Evolutionary conservation across 2,329 filamentous ascomycete genomes (phyloP), one percentile per base, ranked within the genome.

Genomic region (Setomelanomma holmii): DNA sequence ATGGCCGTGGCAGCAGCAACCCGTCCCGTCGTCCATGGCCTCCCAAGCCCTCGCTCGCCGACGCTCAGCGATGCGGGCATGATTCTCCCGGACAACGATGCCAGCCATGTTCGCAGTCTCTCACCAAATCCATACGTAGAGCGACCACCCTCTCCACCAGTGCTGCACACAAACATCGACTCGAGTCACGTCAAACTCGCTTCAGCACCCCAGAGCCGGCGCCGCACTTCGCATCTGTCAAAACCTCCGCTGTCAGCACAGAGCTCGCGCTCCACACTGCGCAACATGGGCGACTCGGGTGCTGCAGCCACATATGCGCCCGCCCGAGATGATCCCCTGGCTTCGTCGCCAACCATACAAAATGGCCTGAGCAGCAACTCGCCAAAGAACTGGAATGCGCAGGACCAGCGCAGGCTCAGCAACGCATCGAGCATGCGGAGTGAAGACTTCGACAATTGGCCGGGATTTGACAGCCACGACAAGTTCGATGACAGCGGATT

Each of bases 51-150:
- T 58, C 62, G 68, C 38, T 96, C 91, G 53, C 93, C 93, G 40
- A 96, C 93, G 2, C 80, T 97, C 67, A 96, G 91, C 49, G 96
- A 96, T 74, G 91, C 92, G 45, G 93, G 96, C 73, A 93, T 96
- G 91, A 96, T 97, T 66, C 79, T 97, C 45, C 93, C 93, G 55
- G 87, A 89, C 47, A 58, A 58, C 45, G 27, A 30, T 10, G 27
- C 27, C 27, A 14, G 27, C 27, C 55, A 58, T 41, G 52, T 61
- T 38, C 73, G 72, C 79, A 72, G 76, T 83, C 68, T 79, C 81
- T 71, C 78, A 81, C 69, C 76, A 66, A 75, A 76, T 68, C 77
- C 82, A 51, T 80, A 81, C 54, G 79, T 82, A 19, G 63, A 65
- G 51, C 76, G 77, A 33, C 71, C 80, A 30, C 79, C 78, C 19